phyloP scores from a whole-genome alignment of 2,329 filamentous ascomycete species.

The Metarhizium anisopliae region DNA sequence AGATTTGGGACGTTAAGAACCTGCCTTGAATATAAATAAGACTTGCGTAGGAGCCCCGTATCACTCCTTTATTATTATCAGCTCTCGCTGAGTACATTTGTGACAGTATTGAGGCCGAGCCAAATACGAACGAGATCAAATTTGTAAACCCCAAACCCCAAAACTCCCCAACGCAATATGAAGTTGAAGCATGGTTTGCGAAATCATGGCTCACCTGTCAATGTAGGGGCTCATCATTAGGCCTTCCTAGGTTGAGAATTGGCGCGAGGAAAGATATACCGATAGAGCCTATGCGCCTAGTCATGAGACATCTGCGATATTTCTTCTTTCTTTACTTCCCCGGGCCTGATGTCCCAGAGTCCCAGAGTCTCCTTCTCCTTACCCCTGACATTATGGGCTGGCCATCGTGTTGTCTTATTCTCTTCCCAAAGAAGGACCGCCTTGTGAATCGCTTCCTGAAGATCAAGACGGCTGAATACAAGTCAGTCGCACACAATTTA shows the following conservation, averaged over 20 bases:
- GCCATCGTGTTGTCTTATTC: constrained; percentile 25
- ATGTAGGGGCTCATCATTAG: neutral
- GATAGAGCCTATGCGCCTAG: constrained; percentile 19
- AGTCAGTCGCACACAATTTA: neutral
- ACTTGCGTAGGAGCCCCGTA: neutral
- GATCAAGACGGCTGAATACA: constrained; percentile 18
- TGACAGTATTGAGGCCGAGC: neutral
- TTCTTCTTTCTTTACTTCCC: constrained; percentile 25
- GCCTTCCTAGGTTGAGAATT: neutral
- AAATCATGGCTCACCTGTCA: neutral
- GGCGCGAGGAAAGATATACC: constrained; percentile 4
- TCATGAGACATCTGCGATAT: constrained; percentile 28
- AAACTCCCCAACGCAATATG: neutral
- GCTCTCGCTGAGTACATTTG: neutral
- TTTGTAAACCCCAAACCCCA: neutral
- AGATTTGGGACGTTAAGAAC: constrained; percentile 59
- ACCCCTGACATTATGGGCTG: constrained; percentile 16
- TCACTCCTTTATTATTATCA: neutral
- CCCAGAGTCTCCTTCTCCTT: constrained; percentile 12
- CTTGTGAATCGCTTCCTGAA: constrained; percentile 28
- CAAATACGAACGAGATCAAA: neutral
- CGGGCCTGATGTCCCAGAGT: constrained; percentile 26
- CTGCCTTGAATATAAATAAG: constrained; percentile 17
- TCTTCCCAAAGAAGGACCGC: constrained; percentile 25
- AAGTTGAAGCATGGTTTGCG: neutral